These are phyloP conservation scores for Tremella fuciformis DNA, from an alignment of 768 basidiomycete species.

Conservation along the genomic window DNA sequence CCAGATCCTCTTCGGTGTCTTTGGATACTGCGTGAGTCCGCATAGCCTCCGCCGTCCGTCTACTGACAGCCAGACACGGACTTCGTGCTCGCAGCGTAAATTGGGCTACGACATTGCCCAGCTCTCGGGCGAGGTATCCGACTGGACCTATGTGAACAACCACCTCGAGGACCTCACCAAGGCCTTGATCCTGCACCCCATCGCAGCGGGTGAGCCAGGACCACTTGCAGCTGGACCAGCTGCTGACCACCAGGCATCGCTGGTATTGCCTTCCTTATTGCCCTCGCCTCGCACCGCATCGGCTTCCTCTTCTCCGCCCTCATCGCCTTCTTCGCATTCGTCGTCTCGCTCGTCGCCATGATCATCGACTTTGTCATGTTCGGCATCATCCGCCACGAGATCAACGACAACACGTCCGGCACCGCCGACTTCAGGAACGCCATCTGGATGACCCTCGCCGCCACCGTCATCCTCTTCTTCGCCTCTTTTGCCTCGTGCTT, in stretches of 20 bases:
- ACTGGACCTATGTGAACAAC: conserved; percentile 20
- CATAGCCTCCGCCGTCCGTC: background rate
- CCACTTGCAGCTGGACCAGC: background rate
- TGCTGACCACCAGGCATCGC: conserved; percentile 36
- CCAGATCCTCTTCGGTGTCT: conserved; percentile 31
- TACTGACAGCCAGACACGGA: background rate
- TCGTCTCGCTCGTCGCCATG: conserved; percentile 47
- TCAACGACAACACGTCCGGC: conserved; percentile 26
- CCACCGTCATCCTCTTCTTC: conserved; percentile 82
- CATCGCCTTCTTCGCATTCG: conserved; percentile 44
- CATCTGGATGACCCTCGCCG: conserved; percentile 84
- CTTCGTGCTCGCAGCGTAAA: conserved; percentile 15
- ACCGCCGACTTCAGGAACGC: conserved; percentile 54
- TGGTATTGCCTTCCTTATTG: conserved; percentile 50
- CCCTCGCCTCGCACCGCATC: conserved; percentile 41
- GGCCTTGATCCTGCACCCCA: conserved; percentile 51
- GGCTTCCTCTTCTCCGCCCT: conserved; percentile 49
- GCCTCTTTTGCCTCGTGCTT: conserved; percentile 81
- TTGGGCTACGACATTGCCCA: conserved; percentile 33
- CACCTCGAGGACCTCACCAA: conserved; percentile 34
- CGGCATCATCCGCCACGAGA: conserved; percentile 28
- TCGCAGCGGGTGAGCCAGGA: conserved; percentile 42
- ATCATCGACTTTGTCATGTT: conserved; percentile 48
- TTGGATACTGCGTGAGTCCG: conserved; percentile 36
- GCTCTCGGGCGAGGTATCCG: conserved; percentile 12